Percentiles rank a stretch among this genome's conserved stretches.
phyloP scores from a whole-genome alignment of 805 yeast species.

The Kregervanrija pseudodelftensis region DNA sequence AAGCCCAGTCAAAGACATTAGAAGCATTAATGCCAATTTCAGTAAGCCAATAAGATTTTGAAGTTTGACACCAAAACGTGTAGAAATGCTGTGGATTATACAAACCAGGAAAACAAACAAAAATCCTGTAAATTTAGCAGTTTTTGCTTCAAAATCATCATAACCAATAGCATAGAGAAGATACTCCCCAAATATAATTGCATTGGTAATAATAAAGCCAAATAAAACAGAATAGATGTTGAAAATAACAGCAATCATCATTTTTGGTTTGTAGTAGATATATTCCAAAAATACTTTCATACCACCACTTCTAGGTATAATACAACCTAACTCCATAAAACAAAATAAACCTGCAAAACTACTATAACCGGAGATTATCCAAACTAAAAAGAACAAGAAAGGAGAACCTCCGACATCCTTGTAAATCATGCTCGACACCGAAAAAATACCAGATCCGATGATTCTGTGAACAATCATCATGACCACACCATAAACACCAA shows the following conservation, averaged over 20 bases:
- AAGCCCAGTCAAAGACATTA: constrained; percentile 52
- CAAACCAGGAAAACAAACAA: constrained; percentile 30
- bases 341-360: constrained; percentile 63
- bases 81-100: constrained; percentile 50
- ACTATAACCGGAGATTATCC: constrained; percentile 55
- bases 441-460: constrained; percentile 73
- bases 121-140: constrained; percentile 37
- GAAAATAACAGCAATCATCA: constrained; percentile 42
- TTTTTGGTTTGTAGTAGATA: constrained; percentile 53
- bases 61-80: constrained; percentile 49
- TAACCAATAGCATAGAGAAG: constrained; percentile 37
- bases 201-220: constrained; percentile 46
- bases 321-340: constrained; percentile 62
- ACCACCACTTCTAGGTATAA: constrained; percentile 71
- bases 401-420: constrained; percentile 65
- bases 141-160: constrained; percentile 30
- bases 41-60: constrained; percentile 60
- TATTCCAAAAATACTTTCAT: constrained; percentile 65
- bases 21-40: constrained; percentile 45
- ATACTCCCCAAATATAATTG: constrained; percentile 50
- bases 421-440: constrained; percentile 61
- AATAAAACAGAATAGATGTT: constrained; percentile 40
- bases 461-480: constrained; percentile 61
- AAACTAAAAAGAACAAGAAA: constrained; percentile 48
- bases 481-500: constrained; percentile 62